Evolutionary conservation across 2,329 filamentous ascomycete species (phyloP), one percentile per base, ranked within the genome.

Genomic region (Pseudogymnoascus verrucosus): DNA sequence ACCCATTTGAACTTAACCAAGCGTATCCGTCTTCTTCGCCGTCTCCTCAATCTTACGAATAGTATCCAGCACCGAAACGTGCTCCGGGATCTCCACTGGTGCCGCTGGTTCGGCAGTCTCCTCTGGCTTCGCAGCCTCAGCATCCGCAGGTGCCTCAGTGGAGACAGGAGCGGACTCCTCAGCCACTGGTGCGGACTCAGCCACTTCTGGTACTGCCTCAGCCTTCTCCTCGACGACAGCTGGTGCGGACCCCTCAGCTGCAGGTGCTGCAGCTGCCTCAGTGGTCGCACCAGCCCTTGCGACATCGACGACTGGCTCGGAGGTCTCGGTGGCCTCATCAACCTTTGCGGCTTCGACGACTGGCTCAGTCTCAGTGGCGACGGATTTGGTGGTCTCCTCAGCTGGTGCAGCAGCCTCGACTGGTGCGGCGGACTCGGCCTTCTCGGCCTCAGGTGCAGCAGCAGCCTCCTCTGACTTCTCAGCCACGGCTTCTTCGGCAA

Each of bases 31-130:
- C 4, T 11, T 16, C 51, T 57, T 57, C n/a, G 51, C 28, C 5
- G 51, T 57, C 28, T 57, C 51, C 51, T 57, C 51, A 34, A 57
- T 57, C 51, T 57, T 57, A 21, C 34, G 51, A 57, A 57, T 57
- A 4, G 51, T 31, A 57, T 57, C 51, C 4, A 57, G 26, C 28
- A 57, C 51, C 28, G 51, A 57, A 21, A 11, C 14, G 10, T 3
- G 51, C n/a, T 57, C n/a, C 2, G 51, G 51, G 16, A 34, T 14
- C 28, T 57, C 51, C 3, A 57, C 28, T 12, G 51, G 51, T 3
- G 51, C 28, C n/a, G 16, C 42, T 23, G 42, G 42, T 19, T 47
- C 42, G 14, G 42, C 6, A 51, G 44, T 51, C 2, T 28, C 21
- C 2, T 14, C 51, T 19, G 51, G 28, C 26, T 34, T 34, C 8